These are phyloP conservation scores for Hypoxylon rickii DNA, from an alignment of 495 filamentous ascomycete species.

Conservation along the genomic window DNA sequence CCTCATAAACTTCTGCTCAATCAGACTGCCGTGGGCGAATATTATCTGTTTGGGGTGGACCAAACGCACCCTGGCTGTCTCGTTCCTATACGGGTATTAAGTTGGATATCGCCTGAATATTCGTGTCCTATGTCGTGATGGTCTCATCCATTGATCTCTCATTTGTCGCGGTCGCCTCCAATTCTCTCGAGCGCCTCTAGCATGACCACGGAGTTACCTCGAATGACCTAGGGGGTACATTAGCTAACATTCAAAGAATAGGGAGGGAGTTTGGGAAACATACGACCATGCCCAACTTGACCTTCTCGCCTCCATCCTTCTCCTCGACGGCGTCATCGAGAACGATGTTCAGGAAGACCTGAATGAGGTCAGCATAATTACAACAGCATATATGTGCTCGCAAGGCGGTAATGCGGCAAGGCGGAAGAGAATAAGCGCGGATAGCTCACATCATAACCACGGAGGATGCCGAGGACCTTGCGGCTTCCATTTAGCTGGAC, in stretches of 20 bases:
- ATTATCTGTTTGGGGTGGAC: not conserved
- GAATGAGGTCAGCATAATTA: constrained; percentile 8
- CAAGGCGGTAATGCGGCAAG: not conserved
- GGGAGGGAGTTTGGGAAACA: constrained; percentile 44
- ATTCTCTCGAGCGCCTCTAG: constrained; percentile 75
- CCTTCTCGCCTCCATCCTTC: constrained; percentile 90
- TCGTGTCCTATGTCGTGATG: not conserved
- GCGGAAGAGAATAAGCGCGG: not conserved
- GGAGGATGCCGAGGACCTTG: constrained; percentile 91
- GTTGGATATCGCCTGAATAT: constrained; percentile 1
- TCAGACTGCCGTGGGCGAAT: constrained; percentile 11
- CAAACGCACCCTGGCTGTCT: constrained; percentile 10
- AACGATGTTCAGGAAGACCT: constrained; percentile 99
- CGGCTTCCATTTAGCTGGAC: constrained; percentile 97
- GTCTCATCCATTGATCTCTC: no score
- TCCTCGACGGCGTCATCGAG: constrained; percentile 98
- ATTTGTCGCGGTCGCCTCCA: constrained; percentile 51
- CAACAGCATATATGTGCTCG: not conserved
- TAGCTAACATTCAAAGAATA: no score
- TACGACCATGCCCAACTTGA: constrained; percentile 91
- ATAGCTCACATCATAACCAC: constrained; percentile 89
- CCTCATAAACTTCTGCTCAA: constrained; percentile 6
- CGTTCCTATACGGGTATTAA: constrained; percentile 21
- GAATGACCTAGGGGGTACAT: constrained; percentile 66
- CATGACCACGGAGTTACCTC: constrained; percentile 96